phyloP scores from a whole-genome alignment of 108 stramenopile genomes.

The Nitzschia sp. region DNA sequence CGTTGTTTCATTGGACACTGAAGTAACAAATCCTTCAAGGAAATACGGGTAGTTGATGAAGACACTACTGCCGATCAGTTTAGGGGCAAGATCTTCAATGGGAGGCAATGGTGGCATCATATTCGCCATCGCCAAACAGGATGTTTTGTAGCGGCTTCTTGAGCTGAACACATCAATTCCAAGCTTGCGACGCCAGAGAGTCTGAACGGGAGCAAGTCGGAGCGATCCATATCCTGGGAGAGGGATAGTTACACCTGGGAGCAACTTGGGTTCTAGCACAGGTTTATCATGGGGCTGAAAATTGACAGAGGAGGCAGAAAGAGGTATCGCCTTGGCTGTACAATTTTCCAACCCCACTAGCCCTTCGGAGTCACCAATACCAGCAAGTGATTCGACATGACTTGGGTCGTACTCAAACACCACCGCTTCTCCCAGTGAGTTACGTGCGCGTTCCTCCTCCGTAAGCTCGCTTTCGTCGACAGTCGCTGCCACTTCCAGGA shows the following conservation, averaged over 20 bases:
- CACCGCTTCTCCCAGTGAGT: constrained; percentile 51
- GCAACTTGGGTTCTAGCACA: constrained; percentile 61
- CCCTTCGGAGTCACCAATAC: constrained; percentile 14
- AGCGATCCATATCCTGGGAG: constrained; percentile 80
- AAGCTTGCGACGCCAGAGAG: constrained; percentile 51
- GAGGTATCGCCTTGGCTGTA: constrained; percentile 30
- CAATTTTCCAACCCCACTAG: constrained; percentile 38
- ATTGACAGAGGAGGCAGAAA: constrained; percentile 41
- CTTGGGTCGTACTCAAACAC: constrained; percentile 41
- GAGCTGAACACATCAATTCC: constrained; percentile 75
- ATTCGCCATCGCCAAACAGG: constrained; percentile 61
- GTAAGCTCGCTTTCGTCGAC: constrained; percentile 55
- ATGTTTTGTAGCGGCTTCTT: constrained; percentile 77
- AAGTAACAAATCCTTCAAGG: constrained; percentile 82
- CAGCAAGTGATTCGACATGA: constrained; percentile 12
- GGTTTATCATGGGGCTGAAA: constrained; percentile 33
- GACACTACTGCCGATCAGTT: constrained; percentile 80
- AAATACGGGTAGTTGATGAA: constrained; percentile 78
- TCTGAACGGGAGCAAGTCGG: constrained; percentile 65
- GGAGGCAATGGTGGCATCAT: constrained; percentile 65
- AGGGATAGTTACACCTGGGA: constrained; percentile 46
- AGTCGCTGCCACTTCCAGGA: constrained; percentile 61
- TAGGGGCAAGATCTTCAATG: constrained; percentile 52
- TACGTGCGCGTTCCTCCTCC: constrained; percentile 65
- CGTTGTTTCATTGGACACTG: constrained; percentile 59